Evolutionary conservation across 2,329 filamentous ascomycete species (phyloP).

Genomic region (Penicillium fuscoglaucum): DNA sequence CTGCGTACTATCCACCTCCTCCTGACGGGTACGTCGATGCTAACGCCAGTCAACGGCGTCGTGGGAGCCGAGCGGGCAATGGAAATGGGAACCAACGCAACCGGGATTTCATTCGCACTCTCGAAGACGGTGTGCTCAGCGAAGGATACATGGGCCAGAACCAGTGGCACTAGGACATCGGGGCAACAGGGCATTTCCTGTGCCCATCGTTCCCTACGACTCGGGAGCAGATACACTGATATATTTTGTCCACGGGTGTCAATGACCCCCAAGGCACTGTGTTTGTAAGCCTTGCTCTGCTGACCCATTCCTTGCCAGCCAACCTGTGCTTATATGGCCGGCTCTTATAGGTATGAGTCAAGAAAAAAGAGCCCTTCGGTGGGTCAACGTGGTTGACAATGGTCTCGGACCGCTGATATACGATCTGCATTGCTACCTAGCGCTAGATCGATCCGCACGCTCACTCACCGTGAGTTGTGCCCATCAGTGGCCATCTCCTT

Average conservation of each 20-base stretch:
- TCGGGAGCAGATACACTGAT: conserved; percentile 1
- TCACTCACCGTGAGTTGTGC: conserved; percentile 5
- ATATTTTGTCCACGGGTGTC: conserved; percentile 4
- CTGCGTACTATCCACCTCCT: conserved; percentile 94
- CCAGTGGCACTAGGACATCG: conserved; percentile 64
- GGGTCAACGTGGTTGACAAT: conserved; percentile 3
- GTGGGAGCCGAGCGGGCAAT: conserved; percentile 66
- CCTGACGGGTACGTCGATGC: conserved; percentile 75
- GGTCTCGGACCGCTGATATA: conserved; percentile 12
- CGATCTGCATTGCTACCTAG: conserved; percentile 8
- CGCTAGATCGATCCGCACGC: conserved; percentile 9
- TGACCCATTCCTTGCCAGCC: conserved; percentile 4
- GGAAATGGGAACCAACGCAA: conserved; percentile 55
- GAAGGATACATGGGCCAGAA: conserved; percentile 80
- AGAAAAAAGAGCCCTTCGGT: background rate
- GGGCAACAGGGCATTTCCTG: background rate
- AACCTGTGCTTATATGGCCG: conserved; percentile 1
- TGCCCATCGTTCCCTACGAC: background rate
- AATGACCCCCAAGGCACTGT: background rate
- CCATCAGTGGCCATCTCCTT: conserved; percentile 10
- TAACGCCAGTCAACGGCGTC: conserved; percentile 65
- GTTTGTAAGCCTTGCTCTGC: background rate
- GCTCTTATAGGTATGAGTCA: conserved; percentile 5
- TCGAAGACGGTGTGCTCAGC: conserved; percentile 92
- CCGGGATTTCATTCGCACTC: conserved; percentile 87